These are phyloP conservation scores for Solanum tacnaense DNA, from an alignment of 257 asterid species.

Conservation along the genomic window DNA sequence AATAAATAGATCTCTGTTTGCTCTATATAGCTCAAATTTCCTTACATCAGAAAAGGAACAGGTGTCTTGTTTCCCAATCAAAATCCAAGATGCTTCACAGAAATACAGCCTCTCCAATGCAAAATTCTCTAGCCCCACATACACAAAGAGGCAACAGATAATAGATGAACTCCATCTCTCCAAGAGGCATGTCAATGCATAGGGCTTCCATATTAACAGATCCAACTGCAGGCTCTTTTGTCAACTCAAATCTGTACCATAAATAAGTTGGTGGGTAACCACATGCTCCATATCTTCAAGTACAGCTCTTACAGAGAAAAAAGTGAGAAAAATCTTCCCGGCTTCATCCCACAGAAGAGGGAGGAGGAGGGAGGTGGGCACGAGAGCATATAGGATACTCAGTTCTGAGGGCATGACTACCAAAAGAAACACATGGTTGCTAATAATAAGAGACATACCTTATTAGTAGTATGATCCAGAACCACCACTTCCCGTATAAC, in stretches of 20 bases:
- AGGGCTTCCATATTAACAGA: not conserved
- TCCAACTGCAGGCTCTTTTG: slow-evolving; percentile 21
- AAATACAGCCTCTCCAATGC: not conserved
- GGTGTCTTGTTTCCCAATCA: not conserved
- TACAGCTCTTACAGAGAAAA: slow-evolving; percentile 7
- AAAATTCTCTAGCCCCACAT: not conserved
- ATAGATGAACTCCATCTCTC: slow-evolving; percentile 3
- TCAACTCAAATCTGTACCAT: slow-evolving; percentile 24
- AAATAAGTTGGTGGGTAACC: slow-evolving; percentile 19
- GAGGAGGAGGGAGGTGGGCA: not conserved
- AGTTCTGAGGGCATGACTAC: not conserved
- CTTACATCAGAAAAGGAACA: slow-evolving; percentile 8
- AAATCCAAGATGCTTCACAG: not conserved
- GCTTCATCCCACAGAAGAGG: not conserved
- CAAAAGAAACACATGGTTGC: not conserved
- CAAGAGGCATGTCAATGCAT: not conserved
- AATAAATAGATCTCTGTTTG: not conserved
- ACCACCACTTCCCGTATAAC: slow-evolving; percentile 77
- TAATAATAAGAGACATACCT: slow-evolving; percentile 20
- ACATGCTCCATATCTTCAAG: slow-evolving; percentile 2
- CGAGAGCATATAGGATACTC: not conserved
- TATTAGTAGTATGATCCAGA: slow-evolving; percentile 84
- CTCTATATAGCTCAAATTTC: slow-evolving; percentile 1
- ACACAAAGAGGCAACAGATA: slow-evolving; percentile 2
- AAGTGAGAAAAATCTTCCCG: not conserved